Conservation (phyloP, 257 asterid species). For the Mentha longifolia region DNA sequence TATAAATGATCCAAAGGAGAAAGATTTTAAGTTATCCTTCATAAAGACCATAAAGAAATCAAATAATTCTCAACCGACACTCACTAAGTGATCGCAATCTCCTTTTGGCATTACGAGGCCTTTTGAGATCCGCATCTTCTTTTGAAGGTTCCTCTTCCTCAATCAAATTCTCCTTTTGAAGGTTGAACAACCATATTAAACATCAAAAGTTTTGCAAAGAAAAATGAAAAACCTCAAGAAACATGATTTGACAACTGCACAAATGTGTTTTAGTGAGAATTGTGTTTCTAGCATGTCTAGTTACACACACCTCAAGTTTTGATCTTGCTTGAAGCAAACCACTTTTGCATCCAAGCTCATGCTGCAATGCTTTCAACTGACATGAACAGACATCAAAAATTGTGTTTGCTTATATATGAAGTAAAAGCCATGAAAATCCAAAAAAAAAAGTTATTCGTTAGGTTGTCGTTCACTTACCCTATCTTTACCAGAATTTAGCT, state of each 20-base stretch:
- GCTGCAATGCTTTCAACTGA: conserved; percentile 69
- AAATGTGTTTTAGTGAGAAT: background rate
- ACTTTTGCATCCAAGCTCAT: conserved; percentile 72
- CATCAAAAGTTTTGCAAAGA: background rate
- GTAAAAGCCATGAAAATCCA: background rate
- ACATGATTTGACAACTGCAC: conserved; percentile 5
- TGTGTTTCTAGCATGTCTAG: conserved; percentile 10
- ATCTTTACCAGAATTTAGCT: conserved; percentile 70
- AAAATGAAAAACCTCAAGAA: background rate
- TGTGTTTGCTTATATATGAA: background rate
- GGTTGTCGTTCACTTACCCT: conserved; percentile 48
- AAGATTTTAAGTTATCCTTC: conserved; percentile 13
- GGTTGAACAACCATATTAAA: conserved; percentile 21
- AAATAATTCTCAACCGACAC: conserved; percentile 27
- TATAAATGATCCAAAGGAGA: conserved; percentile 30
- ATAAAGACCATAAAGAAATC: background rate
- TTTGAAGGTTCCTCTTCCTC: conserved; percentile 35
- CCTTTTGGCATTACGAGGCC: conserved; percentile 40
- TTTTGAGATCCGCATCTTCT: conserved; percentile 38
- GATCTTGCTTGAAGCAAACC: conserved; percentile 55
- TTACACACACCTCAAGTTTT: conserved; percentile 54
- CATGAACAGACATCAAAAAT: conserved; percentile 16
- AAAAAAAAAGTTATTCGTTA: background rate
- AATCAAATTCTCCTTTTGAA: conserved; percentile 26
- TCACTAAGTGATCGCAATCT: conserved; percentile 49